Conservation (phyloP, 2,329 filamentous ascomycete species). For the Colletotrichum tabaci region DNA sequence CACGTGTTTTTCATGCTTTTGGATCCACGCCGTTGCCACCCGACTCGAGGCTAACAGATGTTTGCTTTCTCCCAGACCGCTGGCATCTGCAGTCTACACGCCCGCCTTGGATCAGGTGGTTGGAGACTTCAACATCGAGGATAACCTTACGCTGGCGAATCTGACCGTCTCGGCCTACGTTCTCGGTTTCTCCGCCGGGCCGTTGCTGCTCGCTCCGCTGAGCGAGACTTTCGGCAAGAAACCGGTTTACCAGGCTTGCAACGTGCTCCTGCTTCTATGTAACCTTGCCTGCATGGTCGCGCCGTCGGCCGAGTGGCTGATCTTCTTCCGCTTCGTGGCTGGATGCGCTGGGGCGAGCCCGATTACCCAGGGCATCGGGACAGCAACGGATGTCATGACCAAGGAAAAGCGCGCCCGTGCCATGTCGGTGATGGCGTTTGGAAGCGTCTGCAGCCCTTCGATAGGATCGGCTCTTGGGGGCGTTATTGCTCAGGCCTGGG, state of each 20-base stretch:
- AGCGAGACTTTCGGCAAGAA: slow-evolving; percentile 16
- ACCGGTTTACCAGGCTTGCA: slow-evolving; percentile 21
- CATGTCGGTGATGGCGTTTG: slow-evolving; percentile 29
- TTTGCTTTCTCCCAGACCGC: slow-evolving; percentile 9
- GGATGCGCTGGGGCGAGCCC: slow-evolving; percentile 29
- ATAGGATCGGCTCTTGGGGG: slow-evolving; percentile 24
- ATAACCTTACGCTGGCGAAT: slow-evolving; percentile 16
- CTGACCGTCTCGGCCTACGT: slow-evolving; percentile 33
- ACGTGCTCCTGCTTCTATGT: slow-evolving; percentile 22
- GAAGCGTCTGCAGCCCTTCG: slow-evolving; percentile 28
- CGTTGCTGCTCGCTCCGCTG: slow-evolving; percentile 22
- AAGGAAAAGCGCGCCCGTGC: slow-evolving; percentile 24
- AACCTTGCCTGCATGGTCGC: slow-evolving; percentile 29
- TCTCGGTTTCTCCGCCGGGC: slow-evolving; percentile 30
- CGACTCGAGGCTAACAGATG: slow-evolving; percentile 9
- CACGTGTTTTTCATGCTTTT: background rate
- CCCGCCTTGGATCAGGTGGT: slow-evolving; percentile 26
- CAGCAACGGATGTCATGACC: slow-evolving; percentile 24
- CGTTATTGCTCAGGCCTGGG: slow-evolving; percentile 17
- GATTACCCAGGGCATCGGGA: slow-evolving; percentile 27
- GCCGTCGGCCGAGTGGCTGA: slow-evolving; percentile 24
- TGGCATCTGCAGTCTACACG: slow-evolving; percentile 37
- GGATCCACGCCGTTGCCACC: slow-evolving; percentile 1
- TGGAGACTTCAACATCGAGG: slow-evolving; percentile 17
- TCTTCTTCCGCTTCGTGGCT: slow-evolving; percentile 29